phyloP scores from a whole-genome alignment of 2,329 filamentous ascomycete species.

The Neopestalotiopsis rosae region DNA sequence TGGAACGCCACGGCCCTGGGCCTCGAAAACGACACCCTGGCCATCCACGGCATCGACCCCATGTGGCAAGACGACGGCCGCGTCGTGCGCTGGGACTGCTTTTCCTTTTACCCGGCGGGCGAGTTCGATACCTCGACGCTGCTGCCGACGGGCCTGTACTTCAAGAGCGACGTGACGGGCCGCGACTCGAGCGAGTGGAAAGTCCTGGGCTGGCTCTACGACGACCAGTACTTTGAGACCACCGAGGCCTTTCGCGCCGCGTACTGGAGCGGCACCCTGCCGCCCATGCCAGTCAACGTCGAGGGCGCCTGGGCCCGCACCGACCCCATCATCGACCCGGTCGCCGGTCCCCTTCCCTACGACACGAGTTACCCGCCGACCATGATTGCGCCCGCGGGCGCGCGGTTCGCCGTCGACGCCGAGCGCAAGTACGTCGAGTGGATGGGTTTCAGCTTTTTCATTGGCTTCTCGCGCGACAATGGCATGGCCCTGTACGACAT shows the following conservation, averaged over 20 bases:
- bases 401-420: constrained; percentile 47
- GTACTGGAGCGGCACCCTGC: constrained; percentile 47
- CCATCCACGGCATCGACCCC: constrained; percentile 43
- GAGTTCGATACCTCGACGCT: constrained; percentile 48
- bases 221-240: constrained; percentile 56
- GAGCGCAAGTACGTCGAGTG: constrained; percentile 51
- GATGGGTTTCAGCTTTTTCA: constrained; percentile 59
- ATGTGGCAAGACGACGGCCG: constrained; percentile 45
- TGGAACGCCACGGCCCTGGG: constrained; percentile 45
- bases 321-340: constrained; percentile 42
- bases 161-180: constrained; percentile 53
- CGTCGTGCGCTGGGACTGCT: constrained; percentile 52
- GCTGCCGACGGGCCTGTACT: constrained; percentile 50
- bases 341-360: constrained; percentile 40
- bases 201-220: constrained; percentile 59
- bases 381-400: constrained; percentile 41
- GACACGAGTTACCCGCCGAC: constrained; percentile 39
- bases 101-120: constrained; percentile 43
- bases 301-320: constrained; percentile 53
- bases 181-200: constrained; percentile 56
- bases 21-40: constrained; percentile 45
- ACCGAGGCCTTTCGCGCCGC: constrained; percentile 53
- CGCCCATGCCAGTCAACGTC: constrained; percentile 50
- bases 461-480: constrained; percentile 51
- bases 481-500: constrained; percentile 58